phyloP scores from a whole-genome alignment of 169 alveolate species.

The Eimeria maxima region DNA sequence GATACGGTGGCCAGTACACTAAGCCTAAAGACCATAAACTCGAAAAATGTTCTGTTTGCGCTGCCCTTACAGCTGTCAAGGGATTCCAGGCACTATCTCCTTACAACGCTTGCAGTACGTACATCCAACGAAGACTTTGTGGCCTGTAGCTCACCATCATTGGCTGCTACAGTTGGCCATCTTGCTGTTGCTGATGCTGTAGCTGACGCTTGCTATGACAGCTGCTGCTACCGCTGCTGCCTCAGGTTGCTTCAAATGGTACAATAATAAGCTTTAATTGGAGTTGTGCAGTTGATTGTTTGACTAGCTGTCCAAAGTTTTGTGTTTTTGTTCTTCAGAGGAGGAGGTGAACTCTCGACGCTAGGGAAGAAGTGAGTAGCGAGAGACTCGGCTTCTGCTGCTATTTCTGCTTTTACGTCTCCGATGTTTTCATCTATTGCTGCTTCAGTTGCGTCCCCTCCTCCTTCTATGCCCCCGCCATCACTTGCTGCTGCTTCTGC shows the following conservation, averaged over 20 bases:
- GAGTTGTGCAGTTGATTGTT: neutral
- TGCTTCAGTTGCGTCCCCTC: neutral
- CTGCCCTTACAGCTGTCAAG: conserved; percentile 21
- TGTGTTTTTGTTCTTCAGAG: neutral
- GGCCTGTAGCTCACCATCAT: neutral
- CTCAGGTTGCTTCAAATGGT: neutral
- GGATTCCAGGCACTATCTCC: conserved; percentile 22
- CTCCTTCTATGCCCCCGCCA: neutral
- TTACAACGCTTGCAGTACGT: conserved; percentile 61
- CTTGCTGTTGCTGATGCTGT: conserved; percentile 33
- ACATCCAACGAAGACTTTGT: neutral
- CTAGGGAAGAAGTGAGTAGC: conserved; percentile 5
- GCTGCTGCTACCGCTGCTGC: conserved; percentile 4
- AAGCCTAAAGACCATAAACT: neutral
- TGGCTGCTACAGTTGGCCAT: conserved; percentile 1
- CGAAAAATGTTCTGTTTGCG: neutral
- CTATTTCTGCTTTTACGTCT: neutral
- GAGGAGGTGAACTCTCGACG: conserved; percentile 52
- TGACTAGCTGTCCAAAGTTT: too few relatives aligned
- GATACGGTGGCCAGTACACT: neutral
- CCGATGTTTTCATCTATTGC: neutral
- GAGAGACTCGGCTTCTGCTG: neutral
- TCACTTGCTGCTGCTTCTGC: neutral
- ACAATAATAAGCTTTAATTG: neutral
- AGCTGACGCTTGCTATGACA: neutral